Evolutionary conservation across 768 basidiomycete genomes (phyloP).

Genomic region (Auricularia sp.): DNA sequence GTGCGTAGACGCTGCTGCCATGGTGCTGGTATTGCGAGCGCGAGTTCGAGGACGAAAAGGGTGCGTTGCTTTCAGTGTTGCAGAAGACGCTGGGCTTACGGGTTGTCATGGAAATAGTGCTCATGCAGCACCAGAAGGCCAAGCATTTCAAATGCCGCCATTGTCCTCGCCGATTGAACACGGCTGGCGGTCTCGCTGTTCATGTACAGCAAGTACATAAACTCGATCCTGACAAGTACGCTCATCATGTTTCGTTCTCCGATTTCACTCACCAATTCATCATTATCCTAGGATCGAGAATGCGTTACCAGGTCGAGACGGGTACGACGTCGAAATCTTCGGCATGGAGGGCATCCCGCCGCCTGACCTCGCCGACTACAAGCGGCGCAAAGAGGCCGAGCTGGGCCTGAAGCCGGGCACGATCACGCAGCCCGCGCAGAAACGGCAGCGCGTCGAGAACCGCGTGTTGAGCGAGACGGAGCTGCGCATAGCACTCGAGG

Average conservation of each 20-base stretch:
- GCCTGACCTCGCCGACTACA: conserved; percentile 91
- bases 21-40: conserved; percentile 99
- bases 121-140: conserved; percentile 99
- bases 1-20: conserved; percentile 60
- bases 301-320: conserved; percentile 90
- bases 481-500: conserved; percentile 71
- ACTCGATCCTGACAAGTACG: conserved; percentile 87
- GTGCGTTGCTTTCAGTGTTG: conserved; percentile 27
- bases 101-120: conserved; percentile 39
- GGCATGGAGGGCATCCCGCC: conserved; percentile 98
- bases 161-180: conserved; percentile 92
- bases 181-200: conserved; percentile 93
- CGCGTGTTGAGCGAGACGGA: conserved; percentile 72
- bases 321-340: conserved; percentile 97
- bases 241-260: conserved; percentile 2
- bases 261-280: background rate
- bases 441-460: conserved; percentile 75
- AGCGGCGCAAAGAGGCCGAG: conserved; percentile 89
- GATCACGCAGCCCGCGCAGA: conserved; percentile 62
- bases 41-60: conserved; percentile 99
- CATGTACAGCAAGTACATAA: conserved; percentile 99
- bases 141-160: conserved; percentile 98
- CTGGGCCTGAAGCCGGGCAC: conserved; percentile 74
- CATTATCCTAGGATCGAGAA: conserved; percentile 86
- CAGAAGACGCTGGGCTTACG: background rate